A percentile compares a stretch with the other conserved stretches of the same genome.
Conservation (phyloP, 2,329 filamentous ascomycete species). For the Nemania serpens region DNA sequence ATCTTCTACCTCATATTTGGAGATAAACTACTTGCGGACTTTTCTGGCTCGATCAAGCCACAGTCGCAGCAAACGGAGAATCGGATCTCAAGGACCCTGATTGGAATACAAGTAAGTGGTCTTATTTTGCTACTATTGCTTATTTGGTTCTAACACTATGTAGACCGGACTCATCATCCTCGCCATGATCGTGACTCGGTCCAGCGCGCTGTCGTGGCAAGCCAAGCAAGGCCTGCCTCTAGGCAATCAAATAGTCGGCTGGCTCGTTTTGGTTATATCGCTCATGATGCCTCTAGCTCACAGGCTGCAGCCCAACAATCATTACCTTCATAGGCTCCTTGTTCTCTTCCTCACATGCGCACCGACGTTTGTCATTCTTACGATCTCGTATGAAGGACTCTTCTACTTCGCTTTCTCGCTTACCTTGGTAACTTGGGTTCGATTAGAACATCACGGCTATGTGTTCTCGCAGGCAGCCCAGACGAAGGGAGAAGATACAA, state of each 20-base stretch:
- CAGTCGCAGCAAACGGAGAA: conserved; percentile 41
- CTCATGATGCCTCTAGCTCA: conserved; percentile 82
- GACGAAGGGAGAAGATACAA: conserved; percentile 25
- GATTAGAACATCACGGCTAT: conserved; percentile 82
- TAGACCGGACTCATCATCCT: conserved; percentile 77
- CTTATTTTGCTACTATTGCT: conserved; percentile 21
- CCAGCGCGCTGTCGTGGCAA: conserved; percentile 83
- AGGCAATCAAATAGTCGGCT: conserved; percentile 87
- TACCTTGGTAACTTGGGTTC: conserved; percentile 84
- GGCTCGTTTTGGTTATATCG: conserved; percentile 78
- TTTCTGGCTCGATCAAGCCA: conserved; percentile 41
- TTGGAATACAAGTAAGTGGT: conserved; percentile 66
- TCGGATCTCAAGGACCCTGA: conserved; percentile 59
- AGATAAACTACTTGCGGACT: conserved; percentile 59
- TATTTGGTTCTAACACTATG: conserved; percentile 15
- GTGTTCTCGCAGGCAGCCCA: conserved; percentile 43
- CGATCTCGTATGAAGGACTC: conserved; percentile 94
- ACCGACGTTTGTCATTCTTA: conserved; percentile 92
- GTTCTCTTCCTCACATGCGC: conserved; percentile 92
- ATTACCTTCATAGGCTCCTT: conserved; percentile 88
- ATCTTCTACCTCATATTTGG: conserved; percentile 81
- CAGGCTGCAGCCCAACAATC: conserved; percentile 75
- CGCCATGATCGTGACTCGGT: conserved; percentile 83
- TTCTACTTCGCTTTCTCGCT: conserved; percentile 92
- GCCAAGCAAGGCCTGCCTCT: conserved; percentile 82